Evolutionary conservation across 1,139 yeast species (phyloP).

Genomic region (Scheffersomyces insectosa): DNA sequence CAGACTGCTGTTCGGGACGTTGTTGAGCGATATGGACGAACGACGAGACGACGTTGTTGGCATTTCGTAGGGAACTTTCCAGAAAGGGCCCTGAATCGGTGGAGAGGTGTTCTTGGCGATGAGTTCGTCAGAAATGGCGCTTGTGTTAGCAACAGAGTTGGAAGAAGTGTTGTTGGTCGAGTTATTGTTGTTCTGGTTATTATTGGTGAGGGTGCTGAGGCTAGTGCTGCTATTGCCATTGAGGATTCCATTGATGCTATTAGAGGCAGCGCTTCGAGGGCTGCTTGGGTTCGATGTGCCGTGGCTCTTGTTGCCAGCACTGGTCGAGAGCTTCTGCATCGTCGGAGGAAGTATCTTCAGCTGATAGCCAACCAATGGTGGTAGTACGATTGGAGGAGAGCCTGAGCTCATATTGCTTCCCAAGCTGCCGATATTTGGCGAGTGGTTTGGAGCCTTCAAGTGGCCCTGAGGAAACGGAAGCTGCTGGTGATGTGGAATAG

Average conservation of each 20-base stretch:
- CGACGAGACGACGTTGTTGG: constrained; percentile 23
- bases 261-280: background rate
- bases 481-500: constrained; percentile 14
- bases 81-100: constrained; percentile 48
- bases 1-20: constrained; percentile 3
- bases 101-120: constrained; percentile 25
- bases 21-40: constrained; percentile 7
- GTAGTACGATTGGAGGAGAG: constrained; percentile 26
- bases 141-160: constrained; percentile 10
- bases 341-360: constrained; percentile 8
- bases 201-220: background rate
- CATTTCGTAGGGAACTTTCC: constrained; percentile 56
- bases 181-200: background rate
- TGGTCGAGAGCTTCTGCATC: constrained; percentile 1
- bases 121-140: background rate
- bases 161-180: constrained; percentile 5
- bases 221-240: background rate
- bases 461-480: constrained; percentile 18
- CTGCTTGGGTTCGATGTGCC: background rate
- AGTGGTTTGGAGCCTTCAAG: background rate
- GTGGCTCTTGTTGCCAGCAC: background rate
- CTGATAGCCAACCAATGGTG: constrained; percentile 23
- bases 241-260: constrained; percentile 1
- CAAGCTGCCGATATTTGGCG: constrained; percentile 2
- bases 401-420: background rate